Evolutionary conservation across 768 basidiomycete species (phyloP).

Genomic region (Mycena alexandri): DNA sequence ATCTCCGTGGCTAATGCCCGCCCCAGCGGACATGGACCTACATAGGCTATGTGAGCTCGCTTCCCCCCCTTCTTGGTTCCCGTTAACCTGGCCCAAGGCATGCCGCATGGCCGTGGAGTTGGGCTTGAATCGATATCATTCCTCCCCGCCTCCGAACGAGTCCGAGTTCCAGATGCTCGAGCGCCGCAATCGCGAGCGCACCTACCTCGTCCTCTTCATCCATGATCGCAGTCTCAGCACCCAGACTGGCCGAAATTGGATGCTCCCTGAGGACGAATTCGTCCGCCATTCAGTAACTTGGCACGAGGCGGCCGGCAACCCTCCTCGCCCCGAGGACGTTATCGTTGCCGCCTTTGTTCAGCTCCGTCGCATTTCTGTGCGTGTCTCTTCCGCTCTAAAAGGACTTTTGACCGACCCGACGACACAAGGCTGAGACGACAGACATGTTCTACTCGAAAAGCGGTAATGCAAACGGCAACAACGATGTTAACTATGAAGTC

Average conservation of each 20-base stretch:
- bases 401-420: constrained; percentile 16
- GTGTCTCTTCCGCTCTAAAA: constrained; percentile 45
- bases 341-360: constrained; percentile 83
- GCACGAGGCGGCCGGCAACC: constrained; percentile 72
- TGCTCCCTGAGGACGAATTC: constrained; percentile 89
- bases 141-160: constrained; percentile 69
- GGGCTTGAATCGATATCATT: constrained; percentile 77
- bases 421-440: constrained; percentile 77
- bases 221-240: constrained; percentile 90
- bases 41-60: constrained; percentile 79
- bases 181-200: constrained; percentile 87
- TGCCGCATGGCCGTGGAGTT: constrained; percentile 92
- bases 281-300: constrained; percentile 76
- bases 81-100: constrained; percentile 59
- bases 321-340: constrained; percentile 82
- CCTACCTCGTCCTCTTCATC: constrained; percentile 87
- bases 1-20: constrained; percentile 37
- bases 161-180: constrained; percentile 76
- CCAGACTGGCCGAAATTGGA: constrained; percentile 89
- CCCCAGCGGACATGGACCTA: constrained; percentile 86
- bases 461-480: constrained; percentile 54
- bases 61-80: constrained; percentile 18
- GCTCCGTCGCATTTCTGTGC: constrained; percentile 82
- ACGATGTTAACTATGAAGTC: constrained; percentile 80
- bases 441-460: constrained; percentile 75